phyloP scores from a whole-genome alignment of 495 filamentous ascomycete species.

The Schizothecium vesticola region DNA sequence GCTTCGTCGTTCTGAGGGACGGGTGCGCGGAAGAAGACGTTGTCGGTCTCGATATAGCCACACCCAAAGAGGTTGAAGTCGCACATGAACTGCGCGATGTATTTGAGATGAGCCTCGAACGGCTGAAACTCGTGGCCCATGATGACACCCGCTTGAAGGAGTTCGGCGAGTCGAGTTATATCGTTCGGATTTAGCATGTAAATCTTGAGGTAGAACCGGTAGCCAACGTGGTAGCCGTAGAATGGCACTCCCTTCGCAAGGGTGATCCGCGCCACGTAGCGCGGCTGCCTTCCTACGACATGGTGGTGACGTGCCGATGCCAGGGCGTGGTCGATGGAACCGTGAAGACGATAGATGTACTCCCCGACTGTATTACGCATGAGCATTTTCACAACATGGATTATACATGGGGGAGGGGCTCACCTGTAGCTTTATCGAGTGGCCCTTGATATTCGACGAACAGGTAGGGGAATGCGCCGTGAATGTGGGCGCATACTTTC shows the following conservation, averaged over 20 bases:
- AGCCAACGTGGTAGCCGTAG: conserved; percentile 91
- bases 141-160: conserved; percentile 79
- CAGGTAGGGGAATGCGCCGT: conserved; percentile 92
- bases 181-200: conserved; percentile 82
- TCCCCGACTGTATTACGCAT: conserved; percentile 34
- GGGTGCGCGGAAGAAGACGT: conserved; percentile 66
- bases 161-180: conserved; percentile 76
- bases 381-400: neutral
- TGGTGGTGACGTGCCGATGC: conserved; percentile 76
- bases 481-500: conserved; percentile 93
- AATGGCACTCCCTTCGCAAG: conserved; percentile 92
- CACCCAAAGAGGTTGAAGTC: conserved; percentile 97
- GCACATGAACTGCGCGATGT: conserved; percentile 91
- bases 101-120: conserved; percentile 89
- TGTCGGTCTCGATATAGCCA: conserved; percentile 60
- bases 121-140: conserved; percentile 81
- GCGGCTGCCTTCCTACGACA: conserved; percentile 56
- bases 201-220: conserved; percentile 85
- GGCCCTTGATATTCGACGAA: conserved; percentile 81
- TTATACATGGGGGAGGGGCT: conserved; percentile 10
- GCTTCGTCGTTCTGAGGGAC: conserved; percentile 61
- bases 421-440: conserved; percentile 62
- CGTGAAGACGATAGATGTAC: conserved; percentile 66
- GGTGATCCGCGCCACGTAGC: conserved; percentile 82
- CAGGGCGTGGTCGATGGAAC: conserved; percentile 80